Evolutionary conservation across 2,329 filamentous ascomycete genomes (phyloP).

Genomic region (Colletotrichum cordylinicola): DNA sequence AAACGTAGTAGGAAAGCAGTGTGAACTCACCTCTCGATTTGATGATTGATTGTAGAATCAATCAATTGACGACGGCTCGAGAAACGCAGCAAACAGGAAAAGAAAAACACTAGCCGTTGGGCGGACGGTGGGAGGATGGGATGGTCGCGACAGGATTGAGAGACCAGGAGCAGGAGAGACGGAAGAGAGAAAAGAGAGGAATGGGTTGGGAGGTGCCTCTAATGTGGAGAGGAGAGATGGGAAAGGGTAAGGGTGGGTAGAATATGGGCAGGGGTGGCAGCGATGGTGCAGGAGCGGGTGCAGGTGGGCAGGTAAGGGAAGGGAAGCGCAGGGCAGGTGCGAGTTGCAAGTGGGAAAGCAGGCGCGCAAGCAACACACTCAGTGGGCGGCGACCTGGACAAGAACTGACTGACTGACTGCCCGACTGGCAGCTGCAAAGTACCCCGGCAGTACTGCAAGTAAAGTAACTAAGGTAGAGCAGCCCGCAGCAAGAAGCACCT

Average conservation of each 20-base stretch:
- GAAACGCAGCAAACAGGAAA: slow-evolving; percentile 24
- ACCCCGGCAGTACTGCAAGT: background rate
- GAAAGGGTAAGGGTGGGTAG: slow-evolving; percentile 20
- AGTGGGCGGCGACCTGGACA: background rate
- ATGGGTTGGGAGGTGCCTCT: slow-evolving; percentile 25
- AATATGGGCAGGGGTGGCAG: slow-evolving; percentile 19
- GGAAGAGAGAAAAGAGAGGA: slow-evolving; percentile 25
- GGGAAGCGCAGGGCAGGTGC: background rate
- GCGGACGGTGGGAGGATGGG: slow-evolving; percentile 22
- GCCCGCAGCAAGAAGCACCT: background rate
- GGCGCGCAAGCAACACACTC: background rate
- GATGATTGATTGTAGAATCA: background rate
- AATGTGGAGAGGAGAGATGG: slow-evolving; percentile 24
- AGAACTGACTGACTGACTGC: background rate
- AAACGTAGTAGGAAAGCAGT: background rate
- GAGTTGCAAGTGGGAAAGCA: background rate
- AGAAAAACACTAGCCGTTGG: slow-evolving; percentile 23
- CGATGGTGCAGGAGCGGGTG: slow-evolving; percentile 7
- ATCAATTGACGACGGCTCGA: background rate
- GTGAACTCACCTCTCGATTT: slow-evolving; percentile 6
- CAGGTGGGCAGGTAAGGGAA: background rate
- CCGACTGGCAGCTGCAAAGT: background rate
- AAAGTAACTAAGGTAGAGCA: background rate
- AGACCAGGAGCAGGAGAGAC: slow-evolving; percentile 23
- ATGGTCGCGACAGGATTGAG: slow-evolving; percentile 21